Conservation (phyloP, 2,329 filamentous ascomycete genomes). For the Xylariaceae sp. region DNA sequence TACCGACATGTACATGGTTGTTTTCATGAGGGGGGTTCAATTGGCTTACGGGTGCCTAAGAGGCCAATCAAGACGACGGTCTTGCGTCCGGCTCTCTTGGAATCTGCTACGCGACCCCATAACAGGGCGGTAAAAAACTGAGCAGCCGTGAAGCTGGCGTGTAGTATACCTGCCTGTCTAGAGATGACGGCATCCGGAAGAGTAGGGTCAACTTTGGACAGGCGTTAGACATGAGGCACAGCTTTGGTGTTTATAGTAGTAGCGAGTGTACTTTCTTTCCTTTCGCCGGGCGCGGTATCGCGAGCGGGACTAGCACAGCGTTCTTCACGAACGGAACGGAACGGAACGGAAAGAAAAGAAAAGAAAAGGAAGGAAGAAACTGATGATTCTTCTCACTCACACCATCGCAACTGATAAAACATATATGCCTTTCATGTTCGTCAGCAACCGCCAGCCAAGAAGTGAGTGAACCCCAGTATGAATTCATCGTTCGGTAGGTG, state of each 20-base stretch:
- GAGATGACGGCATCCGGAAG: constrained; percentile 61
- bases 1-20: neutral
- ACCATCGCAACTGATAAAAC: constrained; percentile 83
- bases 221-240: neutral
- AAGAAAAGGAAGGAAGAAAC: neutral
- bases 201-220: constrained; percentile 40
- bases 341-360: too few species aligned
- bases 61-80: constrained; percentile 72
- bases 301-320: neutral
- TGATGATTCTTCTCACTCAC: constrained; percentile 3
- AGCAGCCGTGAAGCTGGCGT: constrained; percentile 72
- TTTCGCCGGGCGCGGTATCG: neutral
- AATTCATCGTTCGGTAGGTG: neutral
- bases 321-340: too few species aligned
- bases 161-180: constrained; percentile 68
- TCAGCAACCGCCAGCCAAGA: neutral
- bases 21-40: neutral
- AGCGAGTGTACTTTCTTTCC: too few species aligned
- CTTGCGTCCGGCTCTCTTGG: constrained; percentile 64
- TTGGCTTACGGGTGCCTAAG: constrained; percentile 49
- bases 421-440: constrained; percentile 57
- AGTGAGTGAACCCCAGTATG: neutral
- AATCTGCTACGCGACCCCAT: constrained; percentile 69
- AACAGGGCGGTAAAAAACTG: constrained; percentile 79
- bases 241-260: neutral